These are phyloP conservation scores for Krasilnikovozyma curviuscula DNA, from an alignment of 768 basidiomycete genomes.

Conservation along the genomic window DNA sequence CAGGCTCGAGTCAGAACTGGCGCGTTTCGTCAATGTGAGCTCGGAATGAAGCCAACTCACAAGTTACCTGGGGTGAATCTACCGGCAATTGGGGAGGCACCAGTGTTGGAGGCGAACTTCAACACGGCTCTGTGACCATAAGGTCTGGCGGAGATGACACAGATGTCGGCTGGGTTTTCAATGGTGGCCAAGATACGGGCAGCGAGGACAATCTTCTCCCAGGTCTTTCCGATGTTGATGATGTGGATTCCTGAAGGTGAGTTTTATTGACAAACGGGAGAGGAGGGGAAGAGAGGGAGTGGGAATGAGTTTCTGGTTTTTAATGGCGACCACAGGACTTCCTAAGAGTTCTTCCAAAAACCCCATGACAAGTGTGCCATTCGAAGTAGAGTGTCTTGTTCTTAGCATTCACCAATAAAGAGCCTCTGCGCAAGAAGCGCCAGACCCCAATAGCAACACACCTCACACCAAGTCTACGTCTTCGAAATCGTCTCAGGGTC, in stretches of 20 bases:
- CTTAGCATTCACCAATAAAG: background rate
- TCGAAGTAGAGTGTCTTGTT: background rate
- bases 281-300: background rate
- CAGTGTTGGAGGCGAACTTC: conserved; percentile 94
- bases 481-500: background rate
- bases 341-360: background rate
- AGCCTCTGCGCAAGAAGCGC: background rate
- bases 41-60: background rate
- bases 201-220: conserved; percentile 97
- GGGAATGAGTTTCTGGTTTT: background rate
- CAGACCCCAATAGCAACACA: background rate
- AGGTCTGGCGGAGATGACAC: conserved; percentile 92
- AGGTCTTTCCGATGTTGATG: conserved; percentile 97
- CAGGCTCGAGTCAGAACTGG: background rate
- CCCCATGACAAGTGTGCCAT: background rate
- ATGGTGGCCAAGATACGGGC: conserved; percentile 93
- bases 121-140: conserved; percentile 99
- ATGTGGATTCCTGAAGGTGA: conserved; percentile 69
- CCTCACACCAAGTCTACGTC: background rate
- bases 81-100: conserved; percentile 95
- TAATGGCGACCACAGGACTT: background rate
- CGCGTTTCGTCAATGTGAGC: background rate
- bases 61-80: conserved; percentile 39
- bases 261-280: background rate
- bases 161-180: conserved; percentile 95